Base-by-base conservation (phyloP, 768 basidiomycete genomes). In the Boletus reticulatus region DNA sequence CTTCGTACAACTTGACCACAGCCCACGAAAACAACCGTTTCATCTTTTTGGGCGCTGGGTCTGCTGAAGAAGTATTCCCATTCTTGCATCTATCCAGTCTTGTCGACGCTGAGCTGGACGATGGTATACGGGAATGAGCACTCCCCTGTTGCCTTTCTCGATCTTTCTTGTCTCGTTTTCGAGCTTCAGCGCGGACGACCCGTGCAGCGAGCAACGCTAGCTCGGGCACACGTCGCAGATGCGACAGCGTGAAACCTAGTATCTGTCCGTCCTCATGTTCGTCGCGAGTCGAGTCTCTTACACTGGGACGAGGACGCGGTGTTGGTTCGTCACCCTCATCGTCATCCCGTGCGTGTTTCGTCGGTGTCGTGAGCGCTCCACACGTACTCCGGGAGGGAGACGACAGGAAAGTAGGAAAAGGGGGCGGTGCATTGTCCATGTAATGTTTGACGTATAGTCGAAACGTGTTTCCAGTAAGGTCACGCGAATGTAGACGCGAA, bases 401-500 rank as follows among this genome's bases (percentile, higher is more conserved):
- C 9, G 51, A 12, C 2, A n/a, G 39, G 4, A 53, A 34, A 20
- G 14, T 10, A n/a, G 34, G 34, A 27, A 48, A 59, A 2, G 50
- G 48, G 0, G 48, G 64, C 48, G 37, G 72, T 0, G 77, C 78
- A 62, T 84, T 75, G 61, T 88, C 83, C 85, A 92, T 87, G 69
- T 84, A 92, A 60, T 91, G 85, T 60, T 88, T 89, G 56, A 92
- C 60, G 61, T 92, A 90, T 38, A 89, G 79, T 12, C 86, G 79
- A 66, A 92, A 89, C 0, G 84, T 87, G 56, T 86, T 86, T 4
- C 75, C 79, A 3, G 83, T 91, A 27, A 92, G 80, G 53, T 91
- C 87, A 19, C 76, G 76, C 0, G 83, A 80, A 52, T 80, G 85
- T 27, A 92, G 72, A 39, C 85, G 79, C 0, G 85, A 84, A 1